phyloP scores from a whole-genome alignment of 805 yeast species.

The Yarrowia sp. region DNA sequence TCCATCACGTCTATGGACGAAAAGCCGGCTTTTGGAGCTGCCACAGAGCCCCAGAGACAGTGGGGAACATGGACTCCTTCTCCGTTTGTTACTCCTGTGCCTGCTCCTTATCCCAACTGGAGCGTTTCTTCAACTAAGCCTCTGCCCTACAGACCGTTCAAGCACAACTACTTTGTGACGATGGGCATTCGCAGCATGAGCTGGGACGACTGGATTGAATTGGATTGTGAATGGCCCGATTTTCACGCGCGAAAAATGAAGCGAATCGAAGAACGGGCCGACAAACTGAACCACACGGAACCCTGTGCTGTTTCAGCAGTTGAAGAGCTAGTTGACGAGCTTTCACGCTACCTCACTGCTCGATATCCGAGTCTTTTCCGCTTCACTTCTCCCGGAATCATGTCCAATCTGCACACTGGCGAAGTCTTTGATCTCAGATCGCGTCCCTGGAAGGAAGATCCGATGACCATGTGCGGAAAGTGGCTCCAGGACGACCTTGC shows the following conservation, averaged over 20 bases:
- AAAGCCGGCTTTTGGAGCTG: constrained; percentile 1
- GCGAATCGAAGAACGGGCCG: constrained; percentile 40
- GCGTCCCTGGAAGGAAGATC: constrained; percentile 45
- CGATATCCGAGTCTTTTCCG: constrained; percentile 5
- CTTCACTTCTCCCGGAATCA: constrained; percentile 34
- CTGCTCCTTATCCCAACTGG: constrained; percentile 9
- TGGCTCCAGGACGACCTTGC: constrained; percentile 68
- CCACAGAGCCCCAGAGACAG: neutral
- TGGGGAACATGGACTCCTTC: constrained; percentile 7
- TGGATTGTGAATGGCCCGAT: constrained; percentile 63
- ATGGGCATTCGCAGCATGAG: constrained; percentile 70
- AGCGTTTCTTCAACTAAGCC: constrained; percentile 46
- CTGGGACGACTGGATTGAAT: constrained; percentile 61
- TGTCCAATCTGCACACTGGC: constrained; percentile 49
- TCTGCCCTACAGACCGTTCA: constrained; percentile 65
- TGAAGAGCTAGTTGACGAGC: neutral
- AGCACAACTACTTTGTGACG: constrained; percentile 59
- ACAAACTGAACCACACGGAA: constrained; percentile 1
- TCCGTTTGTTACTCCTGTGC: constrained; percentile 8
- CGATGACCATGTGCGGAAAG: constrained; percentile 56
- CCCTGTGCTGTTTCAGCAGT: constrained; percentile 9
- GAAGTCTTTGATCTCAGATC: constrained; percentile 44
- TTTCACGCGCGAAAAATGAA: constrained; percentile 53
- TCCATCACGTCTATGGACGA: constrained; percentile 10
- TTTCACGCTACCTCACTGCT: neutral